A percentile compares a stretch with the other conserved stretches of the same genome.
These are phyloP conservation scores for Aspergillus nomiae DNA, from an alignment of 2,329 filamentous ascomycete genomes.

Conservation along the genomic window DNA sequence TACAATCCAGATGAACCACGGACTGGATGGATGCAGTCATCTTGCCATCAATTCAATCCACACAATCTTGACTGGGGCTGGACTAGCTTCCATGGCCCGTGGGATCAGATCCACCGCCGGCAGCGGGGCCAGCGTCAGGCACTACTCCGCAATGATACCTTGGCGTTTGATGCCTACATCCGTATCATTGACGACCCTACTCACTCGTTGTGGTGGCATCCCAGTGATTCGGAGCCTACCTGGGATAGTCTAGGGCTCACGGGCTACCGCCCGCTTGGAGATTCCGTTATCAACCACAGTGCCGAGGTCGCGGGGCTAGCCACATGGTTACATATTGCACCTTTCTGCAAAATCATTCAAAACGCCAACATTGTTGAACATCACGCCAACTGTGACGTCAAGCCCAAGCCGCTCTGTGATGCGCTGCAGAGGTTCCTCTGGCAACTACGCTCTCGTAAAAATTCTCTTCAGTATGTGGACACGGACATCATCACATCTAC, in stretches of 20 bases:
- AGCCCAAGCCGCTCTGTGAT: slow-evolving; percentile 54
- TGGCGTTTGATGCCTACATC: slow-evolving; percentile 64
- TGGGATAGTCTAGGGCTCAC: slow-evolving; percentile 62
- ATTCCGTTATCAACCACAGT: slow-evolving; percentile 48
- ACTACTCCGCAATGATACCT: slow-evolving; percentile 61
- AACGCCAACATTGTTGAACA: slow-evolving; percentile 50
- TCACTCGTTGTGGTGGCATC: slow-evolving; percentile 62
- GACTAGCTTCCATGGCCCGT: slow-evolving; percentile 62
- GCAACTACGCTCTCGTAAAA: slow-evolving; percentile 50
- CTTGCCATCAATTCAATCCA: slow-evolving; percentile 61
- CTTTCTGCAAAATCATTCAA: slow-evolving; percentile 60
- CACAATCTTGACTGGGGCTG: slow-evolving; percentile 64
- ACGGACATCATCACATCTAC: slow-evolving; percentile 45
- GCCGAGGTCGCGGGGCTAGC: slow-evolving; percentile 58
- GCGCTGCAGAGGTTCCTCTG: slow-evolving; percentile 57
- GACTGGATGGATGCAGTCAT: slow-evolving; percentile 58
- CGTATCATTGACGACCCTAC: slow-evolving; percentile 63
- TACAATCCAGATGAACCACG: slow-evolving; percentile 66
- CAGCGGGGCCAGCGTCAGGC: slow-evolving; percentile 60
- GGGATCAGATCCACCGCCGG: slow-evolving; percentile 60
- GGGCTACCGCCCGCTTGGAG: slow-evolving; percentile 56
- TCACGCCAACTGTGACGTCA: slow-evolving; percentile 46
- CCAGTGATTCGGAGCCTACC: slow-evolving; percentile 52
- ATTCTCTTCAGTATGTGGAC: slow-evolving; percentile 41
- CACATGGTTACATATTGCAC: slow-evolving; percentile 61